Base-by-base conservation (phyloP, 352 stramenopile genomes). In the Phytophthora uliginosa region DNA sequence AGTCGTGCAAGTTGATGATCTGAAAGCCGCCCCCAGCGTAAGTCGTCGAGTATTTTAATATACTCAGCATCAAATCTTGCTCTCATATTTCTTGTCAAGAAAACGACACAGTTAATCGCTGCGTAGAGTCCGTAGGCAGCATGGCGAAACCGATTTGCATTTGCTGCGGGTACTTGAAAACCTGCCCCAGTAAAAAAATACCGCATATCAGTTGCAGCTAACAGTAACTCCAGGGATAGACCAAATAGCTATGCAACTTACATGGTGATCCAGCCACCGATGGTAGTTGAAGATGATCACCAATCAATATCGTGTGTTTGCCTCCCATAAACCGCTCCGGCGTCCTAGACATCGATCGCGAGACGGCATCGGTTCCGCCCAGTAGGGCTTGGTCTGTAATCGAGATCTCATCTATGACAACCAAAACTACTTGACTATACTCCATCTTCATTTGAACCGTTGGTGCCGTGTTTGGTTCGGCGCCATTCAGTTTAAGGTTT, bases 361-460 rank as follows among this genome's bases (percentile, higher is more conserved):
- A 74, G 1, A 58, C 33, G 10, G 1, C 26, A 17, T 79, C 69
- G 0, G 50, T 72, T 0, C 52, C 45, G 9, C 69, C 76, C 0
- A 80, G 52, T 1, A 81, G n/a, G 0, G 18, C 34, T 36, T 83
- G 73, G 9, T 74, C 9, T 0, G 56, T 73, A 48, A 83, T 81
- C 0, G 62, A 73, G 4, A 80, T 71, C 42, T 83, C 73, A 10
- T 81, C 69, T 2, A 71, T 42, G 17, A 78, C 62, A 2, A 75
- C 68, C 1, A 83, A 47, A 0, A 69, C 22, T 0, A 76, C 76
- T 13, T 17, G 10, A 4, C 9, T 34, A 34, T 75, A 80, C 1
- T 13, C 20, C 4, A 10, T 0, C 24, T 57, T 73, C 67, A 82
- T 82, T 1, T 73, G 64, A 2, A 18, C 18, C 0, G 56, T 68